Conservation (phyloP, 2,329 filamentous ascomycete species). For the Claviceps purpurea region DNA sequence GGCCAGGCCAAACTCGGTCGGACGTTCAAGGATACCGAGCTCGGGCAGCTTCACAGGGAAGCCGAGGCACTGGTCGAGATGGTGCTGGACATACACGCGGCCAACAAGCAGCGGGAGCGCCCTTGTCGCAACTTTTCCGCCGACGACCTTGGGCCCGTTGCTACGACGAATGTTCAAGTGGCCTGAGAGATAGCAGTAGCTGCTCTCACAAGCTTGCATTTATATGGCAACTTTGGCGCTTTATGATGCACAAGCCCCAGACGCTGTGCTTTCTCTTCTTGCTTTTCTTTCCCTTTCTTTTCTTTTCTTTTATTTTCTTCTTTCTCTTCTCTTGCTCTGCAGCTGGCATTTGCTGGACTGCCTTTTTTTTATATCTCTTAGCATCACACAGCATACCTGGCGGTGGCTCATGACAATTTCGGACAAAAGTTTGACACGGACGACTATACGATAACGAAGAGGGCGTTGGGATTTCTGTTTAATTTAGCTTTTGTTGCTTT, state of each 20-base stretch:
- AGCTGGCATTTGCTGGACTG: not conserved
- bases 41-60: slow-evolving; percentile 33
- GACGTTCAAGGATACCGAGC: slow-evolving; percentile 24
- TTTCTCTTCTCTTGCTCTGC: not conserved
- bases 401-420: slow-evolving; percentile 11
- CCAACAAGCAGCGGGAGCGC: slow-evolving; percentile 21
- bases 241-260: too few species aligned
- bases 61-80: slow-evolving; percentile 39
- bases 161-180: slow-evolving; percentile 12
- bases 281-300: not conserved
- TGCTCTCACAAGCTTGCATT: too few species aligned
- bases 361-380: slow-evolving; percentile 1
- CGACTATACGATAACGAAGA: slow-evolving; percentile 14
- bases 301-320: not conserved
- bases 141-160: slow-evolving; percentile 28
- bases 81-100: slow-evolving; percentile 35
- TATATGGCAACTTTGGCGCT: too few species aligned
- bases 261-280: too few species aligned
- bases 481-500: slow-evolving; percentile 6
- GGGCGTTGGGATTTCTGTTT: slow-evolving; percentile 11
- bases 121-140: slow-evolving; percentile 13
- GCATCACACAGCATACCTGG: slow-evolving; percentile 16
- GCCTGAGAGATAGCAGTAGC: not conserved
- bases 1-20: slow-evolving; percentile 23
- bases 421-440: slow-evolving; percentile 8